Evolutionary conservation across 306 rosid genomes (phyloP).

Genomic region (apple (Malus domestica)): DNA sequence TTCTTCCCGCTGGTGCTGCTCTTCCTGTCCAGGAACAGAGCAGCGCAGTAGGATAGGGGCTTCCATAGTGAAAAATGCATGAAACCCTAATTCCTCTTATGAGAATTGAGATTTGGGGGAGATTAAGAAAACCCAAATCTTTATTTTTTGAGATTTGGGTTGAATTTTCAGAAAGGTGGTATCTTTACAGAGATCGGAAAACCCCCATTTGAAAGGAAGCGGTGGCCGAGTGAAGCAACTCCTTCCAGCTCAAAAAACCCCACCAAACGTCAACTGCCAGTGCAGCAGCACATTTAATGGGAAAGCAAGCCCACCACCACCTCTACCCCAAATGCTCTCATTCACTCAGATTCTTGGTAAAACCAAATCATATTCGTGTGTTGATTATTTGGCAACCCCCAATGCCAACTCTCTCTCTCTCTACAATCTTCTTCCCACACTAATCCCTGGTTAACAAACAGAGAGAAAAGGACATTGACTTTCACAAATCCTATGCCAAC

Average conservation of each 20-base stretch:
- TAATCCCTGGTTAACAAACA: constrained; percentile 26
- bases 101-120: not conserved
- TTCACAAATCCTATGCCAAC: constrained; percentile 30
- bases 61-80: constrained; percentile 39
- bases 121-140: constrained; percentile 17
- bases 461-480: constrained; percentile 54
- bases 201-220: not conserved
- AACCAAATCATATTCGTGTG: constrained; percentile 31
- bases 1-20: constrained; percentile 57
- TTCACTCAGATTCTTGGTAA: constrained; percentile 20
- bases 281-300: constrained; percentile 31
- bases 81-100: not conserved
- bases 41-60: constrained; percentile 27
- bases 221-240: not conserved
- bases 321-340: constrained; percentile 18
- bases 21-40: constrained; percentile 39
- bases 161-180: not conserved
- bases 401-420: not conserved
- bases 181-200: not conserved
- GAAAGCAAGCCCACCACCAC: constrained; percentile 25
- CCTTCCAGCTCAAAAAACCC: not conserved
- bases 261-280: constrained; percentile 7
- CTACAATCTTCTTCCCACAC: constrained; percentile 10
- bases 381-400: constrained; percentile 19
- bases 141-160: constrained; percentile 13